Evolutionary conservation across 352 stramenopile genomes (phyloP), one percentile per base, ranked within the genome.

Genomic region (Phytopythium chamaehyphon): DNA sequence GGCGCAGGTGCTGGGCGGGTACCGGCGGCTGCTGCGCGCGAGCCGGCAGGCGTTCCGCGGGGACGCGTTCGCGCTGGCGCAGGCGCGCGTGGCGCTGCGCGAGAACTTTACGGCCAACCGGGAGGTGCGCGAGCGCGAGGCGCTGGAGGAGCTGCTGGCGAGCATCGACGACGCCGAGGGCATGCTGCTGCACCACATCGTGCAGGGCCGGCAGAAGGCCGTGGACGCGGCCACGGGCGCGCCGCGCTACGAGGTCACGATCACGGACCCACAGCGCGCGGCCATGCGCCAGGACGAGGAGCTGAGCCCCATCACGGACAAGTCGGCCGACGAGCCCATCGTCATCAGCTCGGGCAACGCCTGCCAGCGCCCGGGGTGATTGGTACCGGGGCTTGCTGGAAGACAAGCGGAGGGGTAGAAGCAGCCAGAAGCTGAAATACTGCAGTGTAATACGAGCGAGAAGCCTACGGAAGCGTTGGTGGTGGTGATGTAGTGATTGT

Each of bases 111-210:
- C 59, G 26, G 61, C 55, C 23, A 94, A 91, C 64, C 55, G 70
- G 37, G 66, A 80, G 1, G 80, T 88, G 53, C 62, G 48, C 2
- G 82, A 91, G 53, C 40, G 54, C n/a, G 64, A 72, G 40, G 65
- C 72, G 31, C 40, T 92, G 3, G 36, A 70, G 1, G 82, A 83
- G 38, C 38, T 94, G 51, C 39, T 94, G 51, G 82, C 85, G 58
- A 64, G 76, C 57, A 86, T 94, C 49, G 73, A 87, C 53, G 84
- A 94, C 40, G 82, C 80, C 57, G 84, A 94, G 61, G 49, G 59
- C 39, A 93, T 94, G 82, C 61, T 94, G 51, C 75, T 89, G n/a
- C 76, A 91, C 62, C 69, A 94, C 63, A 93, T 94, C 47, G 84
- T 94, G 11, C 84, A 94, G 51, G 84, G 75, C 18, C 66, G 72